phyloP scores from a whole-genome alignment of 2,329 filamentous ascomycete genomes.

The Zasmidium angulare region DNA sequence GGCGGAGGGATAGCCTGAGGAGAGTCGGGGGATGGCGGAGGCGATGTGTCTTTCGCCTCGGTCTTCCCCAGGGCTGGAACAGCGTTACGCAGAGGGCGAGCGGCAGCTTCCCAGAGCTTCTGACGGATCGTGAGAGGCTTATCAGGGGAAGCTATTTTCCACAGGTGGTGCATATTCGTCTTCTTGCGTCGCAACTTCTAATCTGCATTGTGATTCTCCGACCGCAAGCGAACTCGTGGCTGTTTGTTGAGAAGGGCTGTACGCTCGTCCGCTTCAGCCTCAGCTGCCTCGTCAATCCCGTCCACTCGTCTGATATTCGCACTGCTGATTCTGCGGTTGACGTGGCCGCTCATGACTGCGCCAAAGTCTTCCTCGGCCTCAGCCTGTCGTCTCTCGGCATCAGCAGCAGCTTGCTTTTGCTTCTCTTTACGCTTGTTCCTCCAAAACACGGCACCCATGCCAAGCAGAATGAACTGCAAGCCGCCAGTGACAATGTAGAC shows the following conservation, averaged over 20 bases:
- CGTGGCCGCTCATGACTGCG: neutral
- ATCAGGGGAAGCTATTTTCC: neutral
- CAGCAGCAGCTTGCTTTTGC: neutral
- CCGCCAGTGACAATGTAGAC: slow-evolving; percentile 83
- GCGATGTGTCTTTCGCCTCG: neutral
- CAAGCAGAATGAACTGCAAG: slow-evolving; percentile 78
- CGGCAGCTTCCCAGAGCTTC: neutral
- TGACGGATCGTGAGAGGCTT: neutral
- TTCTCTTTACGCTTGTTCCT: neutral
- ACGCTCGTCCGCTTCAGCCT: neutral
- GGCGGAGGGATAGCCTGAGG: neutral
- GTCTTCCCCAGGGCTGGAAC: neutral
- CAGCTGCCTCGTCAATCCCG: neutral
- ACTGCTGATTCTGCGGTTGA: neutral
- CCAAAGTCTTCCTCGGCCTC: neutral
- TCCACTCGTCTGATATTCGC: neutral
- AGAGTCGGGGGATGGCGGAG: neutral
- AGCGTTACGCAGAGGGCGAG: neutral
- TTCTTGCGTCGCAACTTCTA: neutral
- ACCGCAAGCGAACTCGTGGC: neutral
- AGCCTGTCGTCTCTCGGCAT: neutral
- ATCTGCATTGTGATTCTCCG: neutral
- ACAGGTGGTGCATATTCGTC: neutral
- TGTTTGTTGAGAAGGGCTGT: neutral
- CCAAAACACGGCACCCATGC: slow-evolving; percentile 63